Conservation (phyloP, 768 basidiomycete genomes). For the Kwoniella europaea region DNA sequence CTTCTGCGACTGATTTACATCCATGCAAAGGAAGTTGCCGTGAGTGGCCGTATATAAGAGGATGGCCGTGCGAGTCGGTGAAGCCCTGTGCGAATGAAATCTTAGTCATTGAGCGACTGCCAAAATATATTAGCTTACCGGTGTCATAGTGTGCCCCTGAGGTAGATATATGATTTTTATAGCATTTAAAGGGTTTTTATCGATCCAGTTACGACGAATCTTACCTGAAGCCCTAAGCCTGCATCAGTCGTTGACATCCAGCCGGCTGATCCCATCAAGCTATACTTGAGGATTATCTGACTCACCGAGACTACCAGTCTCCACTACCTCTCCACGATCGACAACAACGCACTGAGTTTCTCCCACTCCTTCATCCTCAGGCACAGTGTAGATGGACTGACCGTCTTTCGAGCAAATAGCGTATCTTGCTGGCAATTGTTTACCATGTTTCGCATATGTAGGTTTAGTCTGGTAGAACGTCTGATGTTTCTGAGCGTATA, state of each 20-base stretch:
- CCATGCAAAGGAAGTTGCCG: conserved; percentile 46
- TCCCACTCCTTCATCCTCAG: conserved; percentile 39
- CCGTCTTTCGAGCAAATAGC: conserved; percentile 45
- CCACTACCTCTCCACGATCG: conserved; percentile 36
- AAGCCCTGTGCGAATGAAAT: conserved; percentile 37
- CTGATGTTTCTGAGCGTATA: conserved; percentile 35
- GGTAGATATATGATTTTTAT: conserved; percentile 40
- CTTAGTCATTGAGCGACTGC: no score
- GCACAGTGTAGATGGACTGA: conserved; percentile 45
- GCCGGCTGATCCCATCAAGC: neutral
- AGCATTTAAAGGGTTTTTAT: conserved; percentile 17
- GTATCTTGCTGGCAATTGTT: conserved; percentile 33
- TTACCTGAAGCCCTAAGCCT: conserved; percentile 11
- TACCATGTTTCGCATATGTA: conserved; percentile 14
- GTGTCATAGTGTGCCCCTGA: conserved; percentile 43
- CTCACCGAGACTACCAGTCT: conserved; percentile 45
- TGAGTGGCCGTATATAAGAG: conserved; percentile 51
- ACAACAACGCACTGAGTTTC: conserved; percentile 47
- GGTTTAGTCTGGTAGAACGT: neutral
- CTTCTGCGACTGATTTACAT: conserved; percentile 35
- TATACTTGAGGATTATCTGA: neutral
- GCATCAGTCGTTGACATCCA: neutral
- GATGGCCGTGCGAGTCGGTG: conserved; percentile 54
- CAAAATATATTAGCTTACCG: conserved; percentile 30
- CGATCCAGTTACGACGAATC: conserved; percentile 21